Evolutionary conservation across 768 basidiomycete species (phyloP), one percentile per base, ranked within the genome.

Genomic region (Megacollybia marginata): DNA sequence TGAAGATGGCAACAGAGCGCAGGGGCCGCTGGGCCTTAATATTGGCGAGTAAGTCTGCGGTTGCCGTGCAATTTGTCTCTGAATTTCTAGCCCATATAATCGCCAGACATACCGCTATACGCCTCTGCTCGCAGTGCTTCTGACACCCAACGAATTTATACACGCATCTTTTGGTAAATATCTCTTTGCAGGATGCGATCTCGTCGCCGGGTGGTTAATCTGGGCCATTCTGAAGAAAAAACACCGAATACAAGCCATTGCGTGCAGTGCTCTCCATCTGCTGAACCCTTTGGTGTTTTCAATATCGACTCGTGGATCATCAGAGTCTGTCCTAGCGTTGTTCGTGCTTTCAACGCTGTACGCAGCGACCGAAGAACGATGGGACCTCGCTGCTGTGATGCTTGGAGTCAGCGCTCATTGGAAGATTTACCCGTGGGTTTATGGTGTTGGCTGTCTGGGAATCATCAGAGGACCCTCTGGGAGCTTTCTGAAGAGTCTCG

Each of bases 341-440:
- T 72, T 94, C 50, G 87, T 97, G 35, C 74, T 96, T 35, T 66
- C 78, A 47, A 81, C 84, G 0, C 67, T 94, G 23, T 79, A 78
- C 60, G 73, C 67, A 31, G 79, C 82, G 2, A 65, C 86, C 51
- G 73, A 74, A 38, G 70, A 67, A 4, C 70, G 71, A 42, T 87
- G 88, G 82, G 73, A 77, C 45, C 53, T 65, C 3, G 80, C 91
- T 0, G 93, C 91, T 0, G 55, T 89, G 5, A 59, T 85, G 49
- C 72, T 94, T 18, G 96, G 92, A 1, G 57, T 92, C 36, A 84
- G 88, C 53, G 83, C 92, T 0, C 93, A 97, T 58, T 95, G 92
- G 90, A 99, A 99, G 68, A 90, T 99, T 49, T 98, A 96, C 60
- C 96, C 96, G 0, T 72, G 94, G 55, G 80, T 99, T 49, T 97